Conservation (phyloP, 768 basidiomycete genomes). For the Naganishia kalamii region DNA sequence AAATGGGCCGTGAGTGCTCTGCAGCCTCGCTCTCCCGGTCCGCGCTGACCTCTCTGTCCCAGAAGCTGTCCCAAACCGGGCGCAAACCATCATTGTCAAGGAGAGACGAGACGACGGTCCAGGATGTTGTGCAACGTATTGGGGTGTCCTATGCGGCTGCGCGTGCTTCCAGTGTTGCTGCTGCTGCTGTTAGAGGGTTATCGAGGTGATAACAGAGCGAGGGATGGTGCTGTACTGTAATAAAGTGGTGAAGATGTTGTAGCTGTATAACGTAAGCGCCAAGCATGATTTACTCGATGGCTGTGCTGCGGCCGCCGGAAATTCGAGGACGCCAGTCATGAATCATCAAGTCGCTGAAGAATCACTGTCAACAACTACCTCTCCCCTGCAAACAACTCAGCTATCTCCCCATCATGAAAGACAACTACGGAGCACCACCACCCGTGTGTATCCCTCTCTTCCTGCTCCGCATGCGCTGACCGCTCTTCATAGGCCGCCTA, state of each 20-base stretch:
- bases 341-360: no score
- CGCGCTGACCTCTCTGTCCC: background rate
- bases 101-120: background rate
- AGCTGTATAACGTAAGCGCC: no score
- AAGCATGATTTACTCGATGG: no score
- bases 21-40: background rate
- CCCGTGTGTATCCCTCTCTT: background rate
- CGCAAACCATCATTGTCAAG: background rate
- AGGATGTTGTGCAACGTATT: background rate
- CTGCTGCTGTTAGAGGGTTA: background rate
- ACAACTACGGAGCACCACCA: background rate
- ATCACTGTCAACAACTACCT: no score
- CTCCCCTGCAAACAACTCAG: background rate
- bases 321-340: no score
- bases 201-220: background rate
- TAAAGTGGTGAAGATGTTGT: no score
- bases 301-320: no score
- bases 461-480: background rate
- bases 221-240: background rate
- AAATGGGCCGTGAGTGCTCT: background rate
- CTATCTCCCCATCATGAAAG: background rate
- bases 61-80: background rate
- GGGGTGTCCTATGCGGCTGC: background rate
- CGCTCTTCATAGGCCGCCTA: background rate
- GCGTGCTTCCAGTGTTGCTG: conserved; percentile 10